Conservation (phyloP, 306 rosid genomes). For the Comarum palustre region DNA sequence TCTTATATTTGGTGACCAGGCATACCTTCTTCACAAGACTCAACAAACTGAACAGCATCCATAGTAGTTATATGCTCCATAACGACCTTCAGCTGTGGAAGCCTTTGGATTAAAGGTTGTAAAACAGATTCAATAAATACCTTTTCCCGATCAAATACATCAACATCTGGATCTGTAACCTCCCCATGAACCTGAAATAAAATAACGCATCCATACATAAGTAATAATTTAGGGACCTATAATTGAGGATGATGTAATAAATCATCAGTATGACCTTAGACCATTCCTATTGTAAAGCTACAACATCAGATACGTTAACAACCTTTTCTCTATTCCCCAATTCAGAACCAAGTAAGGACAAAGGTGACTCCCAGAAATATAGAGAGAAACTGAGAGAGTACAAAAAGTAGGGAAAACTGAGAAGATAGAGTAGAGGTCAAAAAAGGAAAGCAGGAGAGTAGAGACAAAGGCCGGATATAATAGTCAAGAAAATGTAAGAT, state of each 20-base stretch:
- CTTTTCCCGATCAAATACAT: constrained; percentile 83
- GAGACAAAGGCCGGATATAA: background rate
- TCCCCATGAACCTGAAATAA: constrained; percentile 82
- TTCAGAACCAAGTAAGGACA: background rate
- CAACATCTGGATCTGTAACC: constrained; percentile 68
- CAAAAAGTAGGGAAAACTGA: background rate
- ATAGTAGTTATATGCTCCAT: constrained; percentile 92
- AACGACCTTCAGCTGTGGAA: constrained; percentile 79
- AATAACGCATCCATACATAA: background rate
- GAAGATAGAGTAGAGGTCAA: background rate
- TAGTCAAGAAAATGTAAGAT: background rate
- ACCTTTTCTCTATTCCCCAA: background rate
- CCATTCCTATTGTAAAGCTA: background rate
- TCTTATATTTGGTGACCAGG: constrained; percentile 16
- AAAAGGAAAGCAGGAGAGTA: background rate
- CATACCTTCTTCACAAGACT: constrained; percentile 67
- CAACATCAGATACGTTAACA: background rate
- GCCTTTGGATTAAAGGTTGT: constrained; percentile 64
- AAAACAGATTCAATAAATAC: constrained; percentile 79
- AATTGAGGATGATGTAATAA: background rate
- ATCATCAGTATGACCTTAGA: background rate
- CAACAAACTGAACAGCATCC: constrained; percentile 74
- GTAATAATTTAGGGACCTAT: background rate
- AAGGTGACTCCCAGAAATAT: background rate
- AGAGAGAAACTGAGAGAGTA: background rate